These are phyloP conservation scores for Fragaria vesca DNA, from an alignment of 306 rosid genomes.

Conservation along the genomic window DNA sequence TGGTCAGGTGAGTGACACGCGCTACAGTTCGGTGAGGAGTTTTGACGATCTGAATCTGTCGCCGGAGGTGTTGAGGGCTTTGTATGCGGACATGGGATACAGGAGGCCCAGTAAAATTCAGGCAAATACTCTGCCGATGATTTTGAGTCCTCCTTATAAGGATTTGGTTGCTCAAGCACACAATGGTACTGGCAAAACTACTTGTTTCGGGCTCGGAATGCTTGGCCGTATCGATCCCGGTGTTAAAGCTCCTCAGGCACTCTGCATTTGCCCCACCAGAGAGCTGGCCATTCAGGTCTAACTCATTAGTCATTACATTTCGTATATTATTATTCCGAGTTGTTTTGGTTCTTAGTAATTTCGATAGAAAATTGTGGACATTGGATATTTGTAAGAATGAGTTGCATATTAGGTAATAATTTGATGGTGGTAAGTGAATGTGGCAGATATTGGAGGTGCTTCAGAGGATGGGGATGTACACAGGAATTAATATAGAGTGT, in stretches of 20 bases:
- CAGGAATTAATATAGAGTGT: conserved; percentile 51
- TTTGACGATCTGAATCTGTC: conserved; percentile 55
- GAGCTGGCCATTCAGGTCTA: conserved; percentile 80
- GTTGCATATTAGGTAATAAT: background rate
- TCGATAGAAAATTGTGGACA: background rate
- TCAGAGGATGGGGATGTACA: conserved; percentile 64
- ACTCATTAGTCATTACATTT: background rate
- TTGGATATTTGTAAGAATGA: background rate
- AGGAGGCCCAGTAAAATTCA: conserved; percentile 74
- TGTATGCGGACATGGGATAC: conserved; percentile 52
- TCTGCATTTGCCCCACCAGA: conserved; percentile 81
- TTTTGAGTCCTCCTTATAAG: conserved; percentile 60
- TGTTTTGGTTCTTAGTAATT: too few species aligned
- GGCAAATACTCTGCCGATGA: conserved; percentile 73
- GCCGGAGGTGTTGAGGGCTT: conserved; percentile 49
- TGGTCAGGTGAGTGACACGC: conserved; percentile 33
- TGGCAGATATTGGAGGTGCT: conserved; percentile 54
- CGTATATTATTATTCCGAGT: background rate
- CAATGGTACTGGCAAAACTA: conserved; percentile 87
- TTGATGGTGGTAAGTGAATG: background rate
- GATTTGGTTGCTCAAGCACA: conserved; percentile 85
- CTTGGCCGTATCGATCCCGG: conserved; percentile 70
- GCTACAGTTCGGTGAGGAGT: conserved; percentile 50
- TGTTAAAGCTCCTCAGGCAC: conserved; percentile 68
- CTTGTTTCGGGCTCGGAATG: conserved; percentile 89